Conservation (phyloP, 306 rosid genomes). For the Trifolium subterraneum region DNA sequence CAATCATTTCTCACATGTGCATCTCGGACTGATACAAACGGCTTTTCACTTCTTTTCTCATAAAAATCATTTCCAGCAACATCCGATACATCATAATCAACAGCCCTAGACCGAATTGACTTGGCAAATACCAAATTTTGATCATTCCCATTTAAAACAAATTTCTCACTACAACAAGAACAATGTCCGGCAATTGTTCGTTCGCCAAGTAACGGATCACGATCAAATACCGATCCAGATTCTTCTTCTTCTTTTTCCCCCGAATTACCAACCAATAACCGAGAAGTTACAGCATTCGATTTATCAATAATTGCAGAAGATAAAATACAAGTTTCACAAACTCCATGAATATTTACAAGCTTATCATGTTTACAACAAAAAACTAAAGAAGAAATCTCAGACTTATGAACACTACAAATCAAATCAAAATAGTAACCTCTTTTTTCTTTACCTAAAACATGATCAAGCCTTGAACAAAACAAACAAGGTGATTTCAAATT, state of each 20-base stretch:
- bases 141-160: slow-evolving; percentile 41
- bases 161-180: slow-evolving; percentile 71
- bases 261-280: slow-evolving; percentile 65
- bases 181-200: slow-evolving; percentile 42
- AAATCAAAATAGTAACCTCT: slow-evolving; percentile 66
- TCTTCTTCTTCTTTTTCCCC: slow-evolving; percentile 51
- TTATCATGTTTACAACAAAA: slow-evolving; percentile 71
- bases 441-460: slow-evolving; percentile 68
- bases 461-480: slow-evolving; percentile 94
- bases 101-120: slow-evolving; percentile 46
- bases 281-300: slow-evolving; percentile 62
- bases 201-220: slow-evolving; percentile 58
- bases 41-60: slow-evolving; percentile 41
- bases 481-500: slow-evolving; percentile 75
- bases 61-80: slow-evolving; percentile 38
- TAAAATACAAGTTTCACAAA: slow-evolving; percentile 77
- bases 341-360: slow-evolving; percentile 78
- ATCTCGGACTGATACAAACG: slow-evolving; percentile 45
- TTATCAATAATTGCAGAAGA: slow-evolving; percentile 66
- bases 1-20: slow-evolving; percentile 45
- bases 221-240: slow-evolving; percentile 50
- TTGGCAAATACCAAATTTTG: slow-evolving; percentile 49
- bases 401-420: slow-evolving; percentile 75
- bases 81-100: slow-evolving; percentile 57
- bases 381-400: slow-evolving; percentile 74